Evolutionary conservation across 352 stramenopile species (phyloP), one percentile per base, ranked within the genome.

Genomic region (Aphanomyces astaci): DNA sequence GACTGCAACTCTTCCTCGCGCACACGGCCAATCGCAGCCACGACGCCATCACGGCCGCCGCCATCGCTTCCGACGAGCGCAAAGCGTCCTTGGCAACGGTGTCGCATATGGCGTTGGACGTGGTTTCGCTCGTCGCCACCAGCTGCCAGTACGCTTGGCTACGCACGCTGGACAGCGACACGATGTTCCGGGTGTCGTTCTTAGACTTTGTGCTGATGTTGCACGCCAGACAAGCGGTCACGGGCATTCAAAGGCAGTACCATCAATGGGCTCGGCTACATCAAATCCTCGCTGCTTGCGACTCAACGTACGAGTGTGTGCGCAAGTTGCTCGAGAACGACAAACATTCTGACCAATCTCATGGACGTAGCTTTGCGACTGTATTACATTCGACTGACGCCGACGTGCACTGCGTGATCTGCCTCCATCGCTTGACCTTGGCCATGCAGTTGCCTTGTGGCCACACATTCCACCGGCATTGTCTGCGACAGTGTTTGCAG

Each of bases 401-500:
- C 25, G 19, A 32, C 25, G 51, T 33, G 13, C 51, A 28, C 22
- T 59, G 51, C 30, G 51, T 59, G 17, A 28, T 59, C n/a, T 59
- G 51, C 30, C 51, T 59, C 5, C 51, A 59, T 39, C 13, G 13
- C 13, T 15, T 59, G 11, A 28, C 22, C 22, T 36, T 32, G 25
- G 51, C 51, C 22, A 59, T 19, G n/a, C 7, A 59, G 30, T 25
- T 59, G 19, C 17, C 51, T 19, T 59, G 51, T 30, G 51, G 51
- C 51, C 51, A 59, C 30, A 39, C 5, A 4, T 59, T 59, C 24
- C 51, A 59, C n/a, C 51, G 51, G 0, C 51, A 28, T 13, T 59
- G 51, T 59, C 27, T 59, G 51, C 51, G 51, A 10, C 51, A 59
- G 30, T 59, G 51, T 25, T 39, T 59, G 51, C 17, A 59, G 24